Conservation (phyloP, 1,284 basidiomycete genomes). For the Cryptococcus amylolentus region DNA sequence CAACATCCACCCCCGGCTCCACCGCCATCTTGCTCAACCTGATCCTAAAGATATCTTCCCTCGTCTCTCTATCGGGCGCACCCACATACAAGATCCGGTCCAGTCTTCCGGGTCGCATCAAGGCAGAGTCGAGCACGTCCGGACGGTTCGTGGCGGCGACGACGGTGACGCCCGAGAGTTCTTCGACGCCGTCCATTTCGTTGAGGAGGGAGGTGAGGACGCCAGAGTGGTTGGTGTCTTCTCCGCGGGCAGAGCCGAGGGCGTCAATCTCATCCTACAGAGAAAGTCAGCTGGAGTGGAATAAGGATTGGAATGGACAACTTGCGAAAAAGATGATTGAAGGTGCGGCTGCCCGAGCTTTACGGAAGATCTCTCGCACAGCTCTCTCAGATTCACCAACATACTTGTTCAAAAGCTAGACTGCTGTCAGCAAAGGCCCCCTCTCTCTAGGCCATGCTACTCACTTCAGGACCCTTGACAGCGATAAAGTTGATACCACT, state of each 20-base stretch:
- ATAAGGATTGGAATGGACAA: conserved; percentile 6
- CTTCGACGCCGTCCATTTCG: conserved; percentile 98
- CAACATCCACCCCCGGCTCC: conserved; percentile 64
- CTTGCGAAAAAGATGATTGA: conserved; percentile 94
- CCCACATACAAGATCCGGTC: conserved; percentile 94
- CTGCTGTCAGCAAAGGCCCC: not conserved
- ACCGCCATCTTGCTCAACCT: conserved; percentile 76
- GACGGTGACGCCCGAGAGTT: conserved; percentile 85
- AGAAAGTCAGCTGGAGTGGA: conserved; percentile 1
- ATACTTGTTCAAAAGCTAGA: conserved; percentile 87
- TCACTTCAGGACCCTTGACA: conserved; percentile 94
- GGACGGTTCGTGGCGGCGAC: conserved; percentile 96
- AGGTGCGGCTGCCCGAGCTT: conserved; percentile 87
- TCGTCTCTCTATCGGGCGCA: conserved; percentile 73
- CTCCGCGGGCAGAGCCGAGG: conserved; percentile 70
- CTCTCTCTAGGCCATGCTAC: conserved; percentile 14
- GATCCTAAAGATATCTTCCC: conserved; percentile 81
- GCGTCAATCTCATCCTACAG: conserved; percentile 94
- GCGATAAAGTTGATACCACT: conserved; percentile 95
- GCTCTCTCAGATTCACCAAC: conserved; percentile 96
- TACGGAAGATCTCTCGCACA: conserved; percentile 90
- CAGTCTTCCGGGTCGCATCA: conserved; percentile 92
- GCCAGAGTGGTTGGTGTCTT: conserved; percentile 66
- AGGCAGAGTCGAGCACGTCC: conserved; percentile 85
- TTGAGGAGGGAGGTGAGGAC: conserved; percentile 91